Percentiles rank a stretch among this genome's conserved stretches.
phyloP scores from a whole-genome alignment of 2,329 filamentous ascomycete species.

The Fusarium clavum region DNA sequence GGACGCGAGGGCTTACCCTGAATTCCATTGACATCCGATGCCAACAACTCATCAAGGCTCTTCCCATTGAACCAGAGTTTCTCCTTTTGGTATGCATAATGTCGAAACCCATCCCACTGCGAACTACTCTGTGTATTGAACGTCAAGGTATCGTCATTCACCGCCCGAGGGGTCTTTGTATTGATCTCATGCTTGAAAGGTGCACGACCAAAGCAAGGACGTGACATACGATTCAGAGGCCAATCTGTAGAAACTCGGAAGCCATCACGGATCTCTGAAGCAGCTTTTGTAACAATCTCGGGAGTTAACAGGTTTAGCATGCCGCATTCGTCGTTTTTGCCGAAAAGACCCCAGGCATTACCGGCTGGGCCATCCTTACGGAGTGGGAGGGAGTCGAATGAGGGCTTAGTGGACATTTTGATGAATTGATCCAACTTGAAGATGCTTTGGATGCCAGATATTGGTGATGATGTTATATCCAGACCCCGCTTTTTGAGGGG shows the following conservation, averaged over 20 bases:
- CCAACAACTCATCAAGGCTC: conserved; percentile 58
- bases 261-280: conserved; percentile 48
- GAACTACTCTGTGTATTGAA: conserved; percentile 55
- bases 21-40: conserved; percentile 46
- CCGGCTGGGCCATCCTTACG: conserved; percentile 61
- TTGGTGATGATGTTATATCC: not conserved
- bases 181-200: conserved; percentile 46
- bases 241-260: conserved; percentile 51
- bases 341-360: conserved; percentile 69
- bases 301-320: conserved; percentile 66
- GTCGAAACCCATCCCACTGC: conserved; percentile 56
- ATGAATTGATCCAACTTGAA: accelerated
- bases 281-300: conserved; percentile 39
- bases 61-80: conserved; percentile 50
- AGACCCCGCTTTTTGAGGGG: conserved; percentile 23
- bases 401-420: conserved; percentile 27
- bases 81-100: conserved; percentile 54
- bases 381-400: conserved; percentile 62
- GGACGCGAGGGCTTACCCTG: conserved; percentile 38
- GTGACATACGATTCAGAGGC: conserved; percentile 49
- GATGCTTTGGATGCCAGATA: not conserved
- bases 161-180: conserved; percentile 45
- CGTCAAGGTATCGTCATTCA: conserved; percentile 50
- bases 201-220: conserved; percentile 51
- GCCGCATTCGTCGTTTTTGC: conserved; percentile 62